phyloP scores from a whole-genome alignment of 768 basidiomycete genomes.

The Phylloporus sp. region DNA sequence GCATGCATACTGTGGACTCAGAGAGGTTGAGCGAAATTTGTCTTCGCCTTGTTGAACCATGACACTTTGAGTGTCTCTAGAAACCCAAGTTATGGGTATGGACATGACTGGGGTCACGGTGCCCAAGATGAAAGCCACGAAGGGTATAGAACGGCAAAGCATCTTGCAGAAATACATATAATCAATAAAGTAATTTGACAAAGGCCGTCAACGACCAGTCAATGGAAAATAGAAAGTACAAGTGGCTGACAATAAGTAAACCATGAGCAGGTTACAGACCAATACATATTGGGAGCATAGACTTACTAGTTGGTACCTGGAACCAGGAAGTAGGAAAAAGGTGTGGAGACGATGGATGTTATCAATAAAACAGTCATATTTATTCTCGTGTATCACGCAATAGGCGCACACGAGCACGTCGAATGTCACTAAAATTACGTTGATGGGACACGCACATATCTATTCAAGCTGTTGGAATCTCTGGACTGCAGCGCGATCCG shows the following conservation, averaged over 20 bases:
- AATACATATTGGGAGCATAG: too few species aligned
- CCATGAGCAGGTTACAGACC: not conserved
- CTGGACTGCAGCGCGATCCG: too few species aligned
- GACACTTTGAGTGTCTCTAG: not conserved
- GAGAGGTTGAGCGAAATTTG: not conserved
- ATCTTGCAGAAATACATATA: not conserved
- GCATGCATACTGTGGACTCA: not conserved
- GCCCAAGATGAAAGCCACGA: not conserved
- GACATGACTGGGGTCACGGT: not conserved
- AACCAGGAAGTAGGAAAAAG: not conserved
- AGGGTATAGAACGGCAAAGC: not conserved
- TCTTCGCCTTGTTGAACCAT: not conserved
- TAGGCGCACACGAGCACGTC: not conserved
- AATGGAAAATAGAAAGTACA: not conserved
- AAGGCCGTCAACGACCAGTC: not conserved
- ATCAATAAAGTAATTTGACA: not conserved
- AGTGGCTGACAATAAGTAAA: not conserved
- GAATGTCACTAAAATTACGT: not conserved
- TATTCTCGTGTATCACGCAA: not conserved
- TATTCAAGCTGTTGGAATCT: too few species aligned
- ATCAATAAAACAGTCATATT: not conserved
- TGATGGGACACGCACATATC: not conserved
- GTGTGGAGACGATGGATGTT: not conserved
- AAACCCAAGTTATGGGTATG: not conserved
- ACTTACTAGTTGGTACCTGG: slow-evolving; percentile 1